phyloP scores from a whole-genome alignment of 192 early-diverging fungal species.

The Rhizoclosmatium sp. region DNA sequence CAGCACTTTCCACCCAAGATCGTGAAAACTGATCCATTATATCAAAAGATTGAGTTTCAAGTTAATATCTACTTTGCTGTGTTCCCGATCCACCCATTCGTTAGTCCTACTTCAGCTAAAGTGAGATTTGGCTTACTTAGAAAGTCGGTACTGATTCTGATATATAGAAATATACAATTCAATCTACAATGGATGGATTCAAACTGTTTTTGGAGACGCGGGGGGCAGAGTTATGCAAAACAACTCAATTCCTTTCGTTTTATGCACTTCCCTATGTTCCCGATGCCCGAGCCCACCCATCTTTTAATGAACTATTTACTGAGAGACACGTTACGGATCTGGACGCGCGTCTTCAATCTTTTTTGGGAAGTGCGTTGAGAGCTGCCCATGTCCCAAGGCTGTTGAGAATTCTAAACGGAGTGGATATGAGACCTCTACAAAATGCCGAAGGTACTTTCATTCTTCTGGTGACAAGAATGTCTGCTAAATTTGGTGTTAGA shows the following conservation, averaged over 20 bases:
- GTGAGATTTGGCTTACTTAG: neutral
- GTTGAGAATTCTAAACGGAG: constrained; percentile 38
- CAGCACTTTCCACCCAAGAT: constrained; percentile 41
- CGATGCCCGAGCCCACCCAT: constrained; percentile 58
- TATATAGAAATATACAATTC: constrained; percentile 15
- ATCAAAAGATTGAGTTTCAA: constrained; percentile 53
- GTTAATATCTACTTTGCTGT: constrained; percentile 62
- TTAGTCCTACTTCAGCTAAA: constrained; percentile 22
- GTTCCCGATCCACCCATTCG: constrained; percentile 48
- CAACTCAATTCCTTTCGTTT: constrained; percentile 57
- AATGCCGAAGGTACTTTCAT: constrained; percentile 24
- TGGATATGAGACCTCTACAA: constrained; percentile 25
- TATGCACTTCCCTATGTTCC: constrained; percentile 66
- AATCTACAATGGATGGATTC: constrained; percentile 54
- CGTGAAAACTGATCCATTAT: constrained; percentile 39
- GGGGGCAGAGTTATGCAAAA: constrained; percentile 54
- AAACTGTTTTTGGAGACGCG: constrained; percentile 60
- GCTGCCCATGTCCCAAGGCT: constrained; percentile 41
- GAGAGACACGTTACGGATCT: constrained; percentile 43
- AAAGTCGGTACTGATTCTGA: neutral
- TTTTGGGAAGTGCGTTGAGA: constrained; percentile 45
- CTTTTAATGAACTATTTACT: constrained; percentile 55
- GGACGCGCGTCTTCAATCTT: constrained; percentile 41
- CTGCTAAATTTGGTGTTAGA: neutral
- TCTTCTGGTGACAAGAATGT: neutral